Evolutionary conservation across 2,329 filamentous ascomycete species (phyloP).

Genomic region (Fusarium robinianum): DNA sequence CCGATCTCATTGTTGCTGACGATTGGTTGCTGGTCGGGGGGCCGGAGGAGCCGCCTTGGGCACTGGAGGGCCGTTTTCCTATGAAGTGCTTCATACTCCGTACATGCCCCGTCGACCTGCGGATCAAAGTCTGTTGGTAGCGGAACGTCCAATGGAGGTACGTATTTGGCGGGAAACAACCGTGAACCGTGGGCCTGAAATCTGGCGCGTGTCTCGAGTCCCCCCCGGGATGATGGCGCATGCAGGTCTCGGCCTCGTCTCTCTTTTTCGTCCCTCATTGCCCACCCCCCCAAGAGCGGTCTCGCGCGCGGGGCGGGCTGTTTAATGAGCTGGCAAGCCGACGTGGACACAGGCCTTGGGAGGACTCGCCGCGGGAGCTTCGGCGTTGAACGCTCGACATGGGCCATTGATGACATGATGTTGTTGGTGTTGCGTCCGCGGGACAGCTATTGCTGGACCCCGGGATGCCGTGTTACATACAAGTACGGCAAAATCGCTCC

Average conservation of each 20-base stretch:
- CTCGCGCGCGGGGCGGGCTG: constrained; percentile 10
- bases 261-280: neutral
- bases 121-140: too few species aligned
- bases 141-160: too few species aligned
- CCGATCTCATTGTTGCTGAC: neutral
- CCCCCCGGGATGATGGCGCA: constrained; percentile 1
- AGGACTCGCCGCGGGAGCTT: neutral
- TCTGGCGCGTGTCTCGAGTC: neutral
- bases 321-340: constrained; percentile 23
- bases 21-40: too few species aligned
- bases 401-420: constrained; percentile 8
- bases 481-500: neutral
- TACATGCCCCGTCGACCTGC: too few species aligned
- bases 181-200: constrained; percentile 22
- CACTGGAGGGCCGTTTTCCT: too few species aligned
- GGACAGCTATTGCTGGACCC: constrained; percentile 3
- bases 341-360: constrained; percentile 18
- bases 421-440: constrained; percentile 8
- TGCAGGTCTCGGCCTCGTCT: constrained; percentile 18
- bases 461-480: constrained; percentile 6
- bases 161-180: too few species aligned
- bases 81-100: too few species aligned
- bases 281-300: neutral
- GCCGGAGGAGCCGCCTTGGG: too few species aligned
- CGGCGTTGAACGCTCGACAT: neutral